Percentiles rank a stretch among this genome's conserved stretches.
These are phyloP conservation scores for Candida maesae DNA, from an alignment of 805 yeast species.

Conservation along the genomic window DNA sequence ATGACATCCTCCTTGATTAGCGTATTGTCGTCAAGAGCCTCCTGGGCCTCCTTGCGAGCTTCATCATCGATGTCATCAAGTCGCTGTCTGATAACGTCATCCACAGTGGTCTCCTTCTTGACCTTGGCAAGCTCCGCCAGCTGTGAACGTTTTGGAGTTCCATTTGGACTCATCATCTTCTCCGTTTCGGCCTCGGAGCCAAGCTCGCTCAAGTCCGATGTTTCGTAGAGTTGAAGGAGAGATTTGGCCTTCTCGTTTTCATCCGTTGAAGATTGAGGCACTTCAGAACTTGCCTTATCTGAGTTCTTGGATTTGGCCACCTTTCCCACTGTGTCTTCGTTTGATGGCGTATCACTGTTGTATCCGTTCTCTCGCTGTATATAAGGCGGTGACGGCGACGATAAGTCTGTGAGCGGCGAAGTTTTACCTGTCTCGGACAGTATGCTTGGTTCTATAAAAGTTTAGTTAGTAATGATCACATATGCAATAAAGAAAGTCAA, in stretches of 20 bases:
- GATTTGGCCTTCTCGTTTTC: background rate
- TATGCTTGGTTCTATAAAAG: slow-evolving; percentile 2
- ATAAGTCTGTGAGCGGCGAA: slow-evolving; percentile 26
- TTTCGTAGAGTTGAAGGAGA: slow-evolving; percentile 14
- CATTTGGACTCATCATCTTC: slow-evolving; percentile 53
- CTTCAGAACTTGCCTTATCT: too few relatives aligned
- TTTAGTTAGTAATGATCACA: slow-evolving; percentile 1
- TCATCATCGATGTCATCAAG: slow-evolving; percentile 12
- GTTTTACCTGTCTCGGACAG: slow-evolving; percentile 25
- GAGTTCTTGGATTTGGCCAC: too few relatives aligned
- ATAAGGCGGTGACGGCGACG: slow-evolving; percentile 25
- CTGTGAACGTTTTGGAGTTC: slow-evolving; percentile 30
- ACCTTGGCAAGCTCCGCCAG: slow-evolving; percentile 38
- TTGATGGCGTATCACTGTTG: background rate
- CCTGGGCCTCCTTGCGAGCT: slow-evolving; percentile 11
- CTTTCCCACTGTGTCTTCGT: background rate
- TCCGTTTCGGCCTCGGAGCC: slow-evolving; percentile 92
- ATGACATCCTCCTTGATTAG: slow-evolving; percentile 24
- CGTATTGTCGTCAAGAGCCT: slow-evolving; percentile 18
- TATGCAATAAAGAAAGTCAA: too few relatives aligned
- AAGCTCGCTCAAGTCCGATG: slow-evolving; percentile 51
- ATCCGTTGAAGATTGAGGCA: too few relatives aligned
- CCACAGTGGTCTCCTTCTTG: slow-evolving; percentile 3
- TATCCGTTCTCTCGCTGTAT: slow-evolving; percentile 7
- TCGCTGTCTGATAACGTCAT: slow-evolving; percentile 6